A percentile compares a stretch with the other conserved stretches of the same genome.
phyloP scores from a whole-genome alignment of 805 yeast species.

The Tetrapisispora namnaoensis region DNA sequence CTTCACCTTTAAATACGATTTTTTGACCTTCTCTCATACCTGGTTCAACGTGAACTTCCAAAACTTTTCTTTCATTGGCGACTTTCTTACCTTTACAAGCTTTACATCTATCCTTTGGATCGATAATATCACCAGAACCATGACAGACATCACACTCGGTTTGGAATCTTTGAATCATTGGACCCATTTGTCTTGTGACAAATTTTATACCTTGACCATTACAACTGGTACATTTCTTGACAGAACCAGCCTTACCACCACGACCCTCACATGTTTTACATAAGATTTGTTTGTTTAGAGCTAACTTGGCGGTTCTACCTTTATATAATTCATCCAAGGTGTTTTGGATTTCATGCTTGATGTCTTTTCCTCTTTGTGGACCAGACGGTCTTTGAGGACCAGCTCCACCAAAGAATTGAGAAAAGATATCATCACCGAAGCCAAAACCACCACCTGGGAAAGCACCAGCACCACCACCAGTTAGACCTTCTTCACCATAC shows the following conservation, averaged over 20 bases:
- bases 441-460: constrained; percentile 44
- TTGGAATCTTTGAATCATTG: constrained; percentile 97
- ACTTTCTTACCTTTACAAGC: constrained; percentile 85
- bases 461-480: constrained; percentile 66
- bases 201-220: constrained; percentile 86
- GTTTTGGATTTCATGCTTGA: constrained; percentile 77
- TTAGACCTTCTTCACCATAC: constrained; percentile 87
- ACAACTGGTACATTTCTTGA: constrained; percentile 79
- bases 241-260: constrained; percentile 91
- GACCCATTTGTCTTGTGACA: constrained; percentile 97
- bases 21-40: constrained; percentile 96
- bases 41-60: constrained; percentile 90
- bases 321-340: constrained; percentile 87
- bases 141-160: constrained; percentile 85
- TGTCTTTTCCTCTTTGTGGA: constrained; percentile 83
- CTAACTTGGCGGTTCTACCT: constrained; percentile 90
- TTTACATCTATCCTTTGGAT: constrained; percentile 81
- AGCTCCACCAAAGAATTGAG: constrained; percentile 79
- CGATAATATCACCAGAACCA: constrained; percentile 85
- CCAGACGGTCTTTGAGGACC: constrained; percentile 65
- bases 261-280: constrained; percentile 87
- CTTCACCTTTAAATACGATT: constrained; percentile 87
- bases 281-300: constrained; percentile 81
- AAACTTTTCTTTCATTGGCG: constrained; percentile 75
- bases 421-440: constrained; percentile 32